Percentiles rank a stretch among this genome's conserved stretches.
Conservation (phyloP, 306 rosid species). For the Leucaena leucocephala region DNA sequence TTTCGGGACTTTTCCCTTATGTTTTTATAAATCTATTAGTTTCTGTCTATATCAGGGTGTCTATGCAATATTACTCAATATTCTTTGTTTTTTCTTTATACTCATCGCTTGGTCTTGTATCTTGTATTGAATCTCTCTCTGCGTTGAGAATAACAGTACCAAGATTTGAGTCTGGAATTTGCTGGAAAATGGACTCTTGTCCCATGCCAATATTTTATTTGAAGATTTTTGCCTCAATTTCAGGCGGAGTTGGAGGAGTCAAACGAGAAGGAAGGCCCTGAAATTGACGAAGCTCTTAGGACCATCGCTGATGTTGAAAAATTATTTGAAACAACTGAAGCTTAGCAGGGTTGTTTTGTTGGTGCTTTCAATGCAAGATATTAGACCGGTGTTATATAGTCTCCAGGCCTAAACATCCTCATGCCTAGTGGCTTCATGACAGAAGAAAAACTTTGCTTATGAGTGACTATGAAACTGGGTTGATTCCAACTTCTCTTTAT, state of each 20-base stretch:
- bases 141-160: neutral
- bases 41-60: neutral
- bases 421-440: neutral
- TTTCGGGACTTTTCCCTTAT: neutral
- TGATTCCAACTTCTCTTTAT: neutral
- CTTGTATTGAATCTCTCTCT: neutral
- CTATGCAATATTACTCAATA: neutral
- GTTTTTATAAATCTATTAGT: slow-evolving; percentile 6
- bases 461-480: slow-evolving; percentile 2
- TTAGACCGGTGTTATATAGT: slow-evolving; percentile 22
- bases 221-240: slow-evolving; percentile 8
- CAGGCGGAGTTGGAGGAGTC: slow-evolving; percentile 78
- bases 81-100: neutral
- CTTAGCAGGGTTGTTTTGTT: slow-evolving; percentile 17
- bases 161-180: slow-evolving; percentile 1
- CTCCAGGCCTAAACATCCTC: neutral
- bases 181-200: slow-evolving; percentile 15
- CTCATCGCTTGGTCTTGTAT: neutral
- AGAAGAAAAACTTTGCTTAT: neutral
- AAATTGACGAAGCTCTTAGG: slow-evolving; percentile 74
- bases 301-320: slow-evolving; percentile 63
- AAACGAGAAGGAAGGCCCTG: slow-evolving; percentile 63
- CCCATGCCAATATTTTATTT: slow-evolving; percentile 1
- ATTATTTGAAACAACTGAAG: slow-evolving; percentile 58
- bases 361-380: slow-evolving; percentile 21